These are phyloP conservation scores for Solanum acaule DNA, from an alignment of 257 asterid species.

Conservation along the genomic window DNA sequence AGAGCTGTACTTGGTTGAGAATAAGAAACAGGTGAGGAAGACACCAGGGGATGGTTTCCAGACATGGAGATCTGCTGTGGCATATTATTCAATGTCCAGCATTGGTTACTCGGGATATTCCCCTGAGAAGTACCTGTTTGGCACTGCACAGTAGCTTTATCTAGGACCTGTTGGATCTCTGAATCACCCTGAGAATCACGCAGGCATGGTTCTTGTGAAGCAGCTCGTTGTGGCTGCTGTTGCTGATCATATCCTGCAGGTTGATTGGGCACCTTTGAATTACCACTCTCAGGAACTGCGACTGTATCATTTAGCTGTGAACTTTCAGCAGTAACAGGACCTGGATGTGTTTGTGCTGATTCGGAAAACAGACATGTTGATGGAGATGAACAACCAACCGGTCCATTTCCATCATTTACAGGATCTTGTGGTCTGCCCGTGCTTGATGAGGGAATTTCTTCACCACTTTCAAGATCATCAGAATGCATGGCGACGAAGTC, in stretches of 20 bases:
- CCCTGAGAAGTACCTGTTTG: constrained; percentile 11
- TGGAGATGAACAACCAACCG: constrained; percentile 8
- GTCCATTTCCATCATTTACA: constrained; percentile 14
- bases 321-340: constrained; percentile 15
- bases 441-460: constrained; percentile 9
- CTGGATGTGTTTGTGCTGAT: constrained; percentile 3
- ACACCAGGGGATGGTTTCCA: constrained; percentile 3
- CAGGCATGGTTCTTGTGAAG: not conserved
- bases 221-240: constrained; percentile 2
- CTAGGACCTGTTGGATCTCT: not conserved
- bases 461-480: constrained; percentile 15
- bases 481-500: constrained; percentile 14
- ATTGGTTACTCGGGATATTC: constrained; percentile 9
- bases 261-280: constrained; percentile 11
- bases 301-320: constrained; percentile 10
- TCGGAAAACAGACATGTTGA: constrained; percentile 6
- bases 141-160: constrained; percentile 4
- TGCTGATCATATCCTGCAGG: constrained; percentile 9
- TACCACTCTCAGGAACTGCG: constrained; percentile 13
- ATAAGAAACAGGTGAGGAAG: constrained; percentile 21
- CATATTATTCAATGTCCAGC: constrained; percentile 4
- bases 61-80: constrained; percentile 14
- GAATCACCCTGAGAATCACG: constrained; percentile 10
- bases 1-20: constrained; percentile 22
- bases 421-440: constrained; percentile 3